Evolutionary conservation across 2,329 filamentous ascomycete genomes (phyloP).

Genomic region (Emergomyces africanus): DNA sequence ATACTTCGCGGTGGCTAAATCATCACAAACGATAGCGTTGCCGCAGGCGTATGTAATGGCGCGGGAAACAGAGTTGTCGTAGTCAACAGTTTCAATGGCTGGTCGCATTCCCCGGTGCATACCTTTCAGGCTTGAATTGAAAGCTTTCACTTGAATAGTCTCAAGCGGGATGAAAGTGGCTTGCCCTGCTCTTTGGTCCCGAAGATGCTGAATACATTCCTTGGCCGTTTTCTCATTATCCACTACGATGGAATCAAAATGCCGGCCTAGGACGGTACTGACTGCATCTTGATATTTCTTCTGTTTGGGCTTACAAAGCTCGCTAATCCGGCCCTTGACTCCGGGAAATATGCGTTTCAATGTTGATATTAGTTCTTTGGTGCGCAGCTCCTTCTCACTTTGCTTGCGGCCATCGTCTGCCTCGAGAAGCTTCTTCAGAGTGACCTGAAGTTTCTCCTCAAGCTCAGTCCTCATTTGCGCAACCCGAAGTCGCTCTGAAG

Average conservation of each 20-base stretch:
- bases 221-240: constrained; percentile 90
- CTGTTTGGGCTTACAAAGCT: constrained; percentile 90
- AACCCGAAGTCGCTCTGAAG: constrained; percentile 69
- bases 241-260: constrained; percentile 90
- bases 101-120: constrained; percentile 71
- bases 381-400: constrained; percentile 64
- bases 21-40: constrained; percentile 89
- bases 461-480: constrained; percentile 76
- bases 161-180: constrained; percentile 94
- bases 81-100: constrained; percentile 93
- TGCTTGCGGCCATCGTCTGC: constrained; percentile 77
- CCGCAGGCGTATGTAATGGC: constrained; percentile 93
- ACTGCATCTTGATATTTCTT: constrained; percentile 94
- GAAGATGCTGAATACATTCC: constrained; percentile 88
- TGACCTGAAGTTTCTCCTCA: constrained; percentile 79
- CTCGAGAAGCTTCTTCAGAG: constrained; percentile 67
- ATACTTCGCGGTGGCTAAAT: constrained; percentile 70
- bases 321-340: constrained; percentile 78
- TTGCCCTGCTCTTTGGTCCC: constrained; percentile 73
- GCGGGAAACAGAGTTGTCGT: constrained; percentile 73
- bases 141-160: constrained; percentile 87
- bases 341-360: constrained; percentile 86
- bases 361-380: constrained; percentile 71
- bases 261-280: constrained; percentile 77
- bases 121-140: constrained; percentile 83